Base-by-base conservation (phyloP, 768 basidiomycete genomes). In the Lactarius sp. region DNA sequence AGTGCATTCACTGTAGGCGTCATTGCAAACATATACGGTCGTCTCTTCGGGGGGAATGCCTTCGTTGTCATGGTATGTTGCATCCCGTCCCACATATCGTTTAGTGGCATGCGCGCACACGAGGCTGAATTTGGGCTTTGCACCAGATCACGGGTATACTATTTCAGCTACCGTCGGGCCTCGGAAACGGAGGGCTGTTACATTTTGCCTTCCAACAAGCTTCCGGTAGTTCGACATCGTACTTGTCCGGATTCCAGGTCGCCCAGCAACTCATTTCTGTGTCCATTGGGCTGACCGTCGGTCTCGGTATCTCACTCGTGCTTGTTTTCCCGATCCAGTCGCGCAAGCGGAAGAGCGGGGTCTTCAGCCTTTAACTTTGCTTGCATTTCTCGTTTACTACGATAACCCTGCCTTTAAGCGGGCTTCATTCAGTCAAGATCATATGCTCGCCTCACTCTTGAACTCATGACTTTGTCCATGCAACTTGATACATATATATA, bases 91-190 rank as follows among this genome's bases (percentile, higher is more conserved):
- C 27, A 33, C 3, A 27, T 27, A 27, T 27, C 27, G 27, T 27
- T 27, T 27, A 27, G 27, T 27, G 27, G 27, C 27, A 27, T 27
- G 27, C 18, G 18, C 37, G 27, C 51, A 4, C 20, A 53, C 33
- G 13, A 22, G 41, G n/a, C 14, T 33, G 41, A 34, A 27, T 31
- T 39, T 52, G n/a, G 41, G 7, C 9, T 46, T 39, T 3, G 13
- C 13, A 41, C 1, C 55, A 76, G 80, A 86, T 90, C 66, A 89
- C 87, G 0, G 90, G 88, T 27, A 88, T 94, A 53, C 78, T 93
- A 16, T 89, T 93, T 76, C 92, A 94, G 75, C 80, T 94, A 1
- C 92, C 91, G 0, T 89, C 88, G 8, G 92, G 91, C 44, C 80
- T 94, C 12, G 84, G 86, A 8, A 89, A 84, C 50, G 90, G 89